Evolutionary conservation across 2,329 filamentous ascomycete species (phyloP), one percentile per base, ranked within the genome.

Genomic region (Calonectria hongkongensis): DNA sequence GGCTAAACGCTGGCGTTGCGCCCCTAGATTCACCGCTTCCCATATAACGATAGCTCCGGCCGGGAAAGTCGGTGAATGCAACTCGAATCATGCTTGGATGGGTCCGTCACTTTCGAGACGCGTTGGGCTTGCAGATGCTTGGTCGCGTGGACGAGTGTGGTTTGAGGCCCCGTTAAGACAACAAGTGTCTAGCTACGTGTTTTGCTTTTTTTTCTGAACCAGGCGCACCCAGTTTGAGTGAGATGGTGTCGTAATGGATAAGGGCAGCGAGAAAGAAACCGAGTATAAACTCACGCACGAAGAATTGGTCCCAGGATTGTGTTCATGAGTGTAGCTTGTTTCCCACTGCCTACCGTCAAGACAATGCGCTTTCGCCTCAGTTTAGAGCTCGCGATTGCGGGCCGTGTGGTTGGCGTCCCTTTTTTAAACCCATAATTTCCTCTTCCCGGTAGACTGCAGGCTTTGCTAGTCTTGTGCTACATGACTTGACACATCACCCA

Each of bases 41-140:
- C 21, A 60, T 51, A 60, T 39, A 47, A 72, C 54, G 51, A 66
- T 48, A 28, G 41, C 62, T 47, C 39, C 33, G 67, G 64, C 51
- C 39, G 51, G 56, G 74, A 76, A 76, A 76, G 75, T 77, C 75
- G 75, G 75, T 77, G 74, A 76, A 76, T 72, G 69, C 21, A 71
- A 66, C 50, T 50, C 65, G 56, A 66, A 68, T 68, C 60, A 68
- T 66, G 73, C 73, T 72, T 39, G 8, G 51, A 72, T 70, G 72
- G 72, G 72, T 68, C 69, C 70, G 27, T 51, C 63, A 33, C 36
- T 68, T 54, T 72, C 66, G 67, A 54, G 54, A 72, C 63, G 64
- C 51, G 64, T 45, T 62, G 66, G 73, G 64, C 73, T 73, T 60
- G 60, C 63, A 74, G 66, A 43, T 60, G 41, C 60, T 63, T 58